Evolutionary conservation across 495 filamentous ascomycete genomes (phyloP).

Genomic region (Annulohypoxylon nitens): DNA sequence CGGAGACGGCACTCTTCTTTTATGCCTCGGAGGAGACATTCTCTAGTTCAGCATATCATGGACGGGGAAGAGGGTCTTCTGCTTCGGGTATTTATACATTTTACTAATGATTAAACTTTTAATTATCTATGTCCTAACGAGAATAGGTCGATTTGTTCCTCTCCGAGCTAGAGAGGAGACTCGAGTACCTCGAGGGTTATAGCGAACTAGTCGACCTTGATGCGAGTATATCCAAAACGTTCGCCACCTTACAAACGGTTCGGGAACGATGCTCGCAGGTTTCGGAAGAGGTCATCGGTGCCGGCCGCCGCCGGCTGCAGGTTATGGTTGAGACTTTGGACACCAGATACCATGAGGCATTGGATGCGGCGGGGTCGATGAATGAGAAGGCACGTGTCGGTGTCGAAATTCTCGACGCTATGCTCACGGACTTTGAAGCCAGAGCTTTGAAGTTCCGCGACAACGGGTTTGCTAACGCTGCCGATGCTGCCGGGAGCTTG

Average conservation of each 20-base stretch:
- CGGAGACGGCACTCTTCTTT: slow-evolving; percentile 75
- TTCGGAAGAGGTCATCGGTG: slow-evolving; percentile 91
- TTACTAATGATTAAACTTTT: slow-evolving; percentile 22
- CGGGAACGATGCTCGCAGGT: slow-evolving; percentile 87
- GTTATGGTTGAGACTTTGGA: slow-evolving; percentile 97
- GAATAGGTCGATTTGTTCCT: slow-evolving; percentile 88
- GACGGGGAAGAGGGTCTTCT: slow-evolving; percentile 74
- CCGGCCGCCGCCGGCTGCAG: slow-evolving; percentile 83
- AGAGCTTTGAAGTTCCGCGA: slow-evolving; percentile 75
- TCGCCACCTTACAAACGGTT: slow-evolving; percentile 87
- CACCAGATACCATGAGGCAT: slow-evolving; percentile 85
- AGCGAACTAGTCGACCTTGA: slow-evolving; percentile 82
- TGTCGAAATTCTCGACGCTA: slow-evolving; percentile 85
- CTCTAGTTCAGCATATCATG: slow-evolving; percentile 73
- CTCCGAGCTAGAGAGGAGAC: slow-evolving; percentile 83
- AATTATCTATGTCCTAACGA: slow-evolving; percentile 30
- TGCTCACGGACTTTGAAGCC: slow-evolving; percentile 84
- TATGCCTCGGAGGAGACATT: slow-evolving; percentile 67
- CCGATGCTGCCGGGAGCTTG: slow-evolving; percentile 68
- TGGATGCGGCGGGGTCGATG: slow-evolving; percentile 86
- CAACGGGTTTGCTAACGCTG: slow-evolving; percentile 71
- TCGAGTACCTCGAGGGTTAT: slow-evolving; percentile 91
- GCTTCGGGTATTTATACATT: slow-evolving; percentile 63
- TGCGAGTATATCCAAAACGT: slow-evolving; percentile 81
- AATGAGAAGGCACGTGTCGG: slow-evolving; percentile 91